Percentiles rank a stretch among this genome's conserved stretches.
phyloP scores from a whole-genome alignment of 495 filamentous ascomycete genomes.

The Rhypophila decipiens region DNA sequence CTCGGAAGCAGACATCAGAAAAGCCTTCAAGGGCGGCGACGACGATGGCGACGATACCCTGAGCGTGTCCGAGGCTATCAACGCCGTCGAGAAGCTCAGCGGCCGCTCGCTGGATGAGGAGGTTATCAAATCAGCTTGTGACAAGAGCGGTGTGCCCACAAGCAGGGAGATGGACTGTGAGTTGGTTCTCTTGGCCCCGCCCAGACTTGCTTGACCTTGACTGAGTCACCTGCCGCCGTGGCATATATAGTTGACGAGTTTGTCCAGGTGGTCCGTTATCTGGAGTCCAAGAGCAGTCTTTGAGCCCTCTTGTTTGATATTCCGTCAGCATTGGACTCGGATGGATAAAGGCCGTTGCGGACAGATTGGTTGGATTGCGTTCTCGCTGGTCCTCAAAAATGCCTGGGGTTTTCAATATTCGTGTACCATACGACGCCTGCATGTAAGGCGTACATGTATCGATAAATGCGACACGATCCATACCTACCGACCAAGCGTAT shows the following conservation, averaged over 20 bases:
- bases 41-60: slow-evolving; percentile 14
- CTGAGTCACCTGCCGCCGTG: background rate
- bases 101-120: slow-evolving; percentile 6
- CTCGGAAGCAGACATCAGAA: slow-evolving; percentile 10
- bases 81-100: slow-evolving; percentile 9
- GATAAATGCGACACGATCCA: no score
- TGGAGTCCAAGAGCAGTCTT: slow-evolving; percentile 1
- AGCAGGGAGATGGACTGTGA: slow-evolving; percentile 15
- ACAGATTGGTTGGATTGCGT: no score
- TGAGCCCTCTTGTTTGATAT: no score
- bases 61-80: slow-evolving; percentile 10
- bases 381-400: no score
- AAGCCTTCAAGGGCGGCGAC: slow-evolving; percentile 12
- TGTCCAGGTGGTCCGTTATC: slow-evolving; percentile 3
- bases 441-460: no score
- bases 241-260: slow-evolving; percentile 5
- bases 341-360: no score
- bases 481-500: no score
- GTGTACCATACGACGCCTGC: no score
- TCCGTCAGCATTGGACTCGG: no score
- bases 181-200: background rate
- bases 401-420: no score
- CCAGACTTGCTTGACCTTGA: background rate
- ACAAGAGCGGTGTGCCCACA: slow-evolving; percentile 6
- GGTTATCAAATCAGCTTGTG: slow-evolving; percentile 7